These are phyloP conservation scores for Tricholoma furcatifolium DNA, from an alignment of 768 basidiomycete genomes.

Conservation along the genomic window DNA sequence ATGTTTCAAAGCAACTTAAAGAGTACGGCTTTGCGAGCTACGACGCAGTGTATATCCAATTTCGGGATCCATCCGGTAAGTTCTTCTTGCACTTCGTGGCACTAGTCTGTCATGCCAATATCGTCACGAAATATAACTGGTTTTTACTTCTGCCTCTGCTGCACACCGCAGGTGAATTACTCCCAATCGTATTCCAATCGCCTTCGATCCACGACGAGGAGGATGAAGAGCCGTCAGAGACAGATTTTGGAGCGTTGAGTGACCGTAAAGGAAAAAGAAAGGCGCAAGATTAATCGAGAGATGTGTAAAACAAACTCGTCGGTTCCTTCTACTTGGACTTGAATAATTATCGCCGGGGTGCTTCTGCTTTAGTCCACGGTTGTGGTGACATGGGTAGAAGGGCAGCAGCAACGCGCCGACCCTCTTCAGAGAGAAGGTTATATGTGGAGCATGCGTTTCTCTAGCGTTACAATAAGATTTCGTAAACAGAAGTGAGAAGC, in stretches of 20 bases:
- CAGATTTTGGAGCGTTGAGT: slow-evolving; percentile 24
- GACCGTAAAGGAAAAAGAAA: slow-evolving; percentile 66
- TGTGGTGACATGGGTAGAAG: slow-evolving; percentile 66
- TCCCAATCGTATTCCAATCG: slow-evolving; percentile 57
- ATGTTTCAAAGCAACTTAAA: slow-evolving; percentile 39
- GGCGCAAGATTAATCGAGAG: slow-evolving; percentile 30
- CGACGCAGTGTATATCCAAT: slow-evolving; percentile 69
- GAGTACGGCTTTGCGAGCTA: slow-evolving; percentile 58
- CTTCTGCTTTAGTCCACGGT: slow-evolving; percentile 46
- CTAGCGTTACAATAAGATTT: slow-evolving; percentile 34
- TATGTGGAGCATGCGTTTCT: slow-evolving; percentile 95
- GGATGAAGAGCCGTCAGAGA: slow-evolving; percentile 45
- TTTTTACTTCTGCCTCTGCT: slow-evolving; percentile 14
- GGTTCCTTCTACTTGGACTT: not conserved
- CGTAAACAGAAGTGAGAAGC: not conserved
- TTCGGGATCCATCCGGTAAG: slow-evolving; percentile 62
- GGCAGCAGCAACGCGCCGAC: slow-evolving; percentile 88
- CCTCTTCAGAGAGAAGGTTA: slow-evolving; percentile 91
- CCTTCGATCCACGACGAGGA: slow-evolving; percentile 65
- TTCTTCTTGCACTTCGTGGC: slow-evolving; percentile 13
- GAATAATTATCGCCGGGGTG: slow-evolving; percentile 4
- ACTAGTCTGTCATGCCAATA: slow-evolving; percentile 11
- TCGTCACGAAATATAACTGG: slow-evolving; percentile 16
- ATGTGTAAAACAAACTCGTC: not conserved
- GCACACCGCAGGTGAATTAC: slow-evolving; percentile 46